A percentile compares a stretch with the other conserved stretches of the same genome.
phyloP scores from a whole-genome alignment of 1,139 yeast genomes.

The Pichia sp. region DNA sequence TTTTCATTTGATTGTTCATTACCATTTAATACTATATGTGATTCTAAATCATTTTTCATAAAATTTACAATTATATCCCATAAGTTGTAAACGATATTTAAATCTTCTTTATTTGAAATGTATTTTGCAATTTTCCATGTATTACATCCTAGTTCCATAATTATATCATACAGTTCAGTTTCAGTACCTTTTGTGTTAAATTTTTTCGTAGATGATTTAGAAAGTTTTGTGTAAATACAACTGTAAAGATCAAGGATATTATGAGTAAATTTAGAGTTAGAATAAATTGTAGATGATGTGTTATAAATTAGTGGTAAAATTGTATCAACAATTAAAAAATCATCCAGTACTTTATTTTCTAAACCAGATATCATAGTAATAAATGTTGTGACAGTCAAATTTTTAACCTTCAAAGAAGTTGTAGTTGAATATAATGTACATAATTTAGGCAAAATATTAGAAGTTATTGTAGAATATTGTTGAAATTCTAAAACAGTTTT shows the following conservation, averaged over 20 bases:
- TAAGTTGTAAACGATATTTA: constrained; percentile 11
- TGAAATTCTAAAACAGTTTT: constrained; percentile 50
- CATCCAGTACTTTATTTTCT: constrained; percentile 54
- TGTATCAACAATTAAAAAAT: constrained; percentile 66
- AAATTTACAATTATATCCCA: constrained; percentile 15
- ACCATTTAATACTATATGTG: neutral
- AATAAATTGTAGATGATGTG: constrained; percentile 26
- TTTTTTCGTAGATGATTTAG: constrained; percentile 17
- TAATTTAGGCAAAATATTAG: constrained; percentile 64
- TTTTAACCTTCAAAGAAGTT: constrained; percentile 70
- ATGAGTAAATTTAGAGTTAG: constrained; percentile 26
- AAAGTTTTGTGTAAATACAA: constrained; percentile 24
- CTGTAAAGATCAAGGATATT: constrained; percentile 26
- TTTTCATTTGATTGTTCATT: too few relatives aligned
- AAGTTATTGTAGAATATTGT: constrained; percentile 72
- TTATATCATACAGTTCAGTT: constrained; percentile 24
- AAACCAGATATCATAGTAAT: constrained; percentile 45
- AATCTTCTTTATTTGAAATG: constrained; percentile 14
- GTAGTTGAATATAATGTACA: constrained; percentile 76
- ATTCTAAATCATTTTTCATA: constrained; percentile 17
- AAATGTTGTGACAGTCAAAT: constrained; percentile 62
- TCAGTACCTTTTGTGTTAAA: constrained; percentile 26
- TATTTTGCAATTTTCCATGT: constrained; percentile 27
- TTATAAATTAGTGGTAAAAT: constrained; percentile 60
- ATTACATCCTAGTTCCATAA: constrained; percentile 28